Base-by-base conservation (phyloP, 352 stramenopile genomes). In the Globisporangium middletonii region DNA sequence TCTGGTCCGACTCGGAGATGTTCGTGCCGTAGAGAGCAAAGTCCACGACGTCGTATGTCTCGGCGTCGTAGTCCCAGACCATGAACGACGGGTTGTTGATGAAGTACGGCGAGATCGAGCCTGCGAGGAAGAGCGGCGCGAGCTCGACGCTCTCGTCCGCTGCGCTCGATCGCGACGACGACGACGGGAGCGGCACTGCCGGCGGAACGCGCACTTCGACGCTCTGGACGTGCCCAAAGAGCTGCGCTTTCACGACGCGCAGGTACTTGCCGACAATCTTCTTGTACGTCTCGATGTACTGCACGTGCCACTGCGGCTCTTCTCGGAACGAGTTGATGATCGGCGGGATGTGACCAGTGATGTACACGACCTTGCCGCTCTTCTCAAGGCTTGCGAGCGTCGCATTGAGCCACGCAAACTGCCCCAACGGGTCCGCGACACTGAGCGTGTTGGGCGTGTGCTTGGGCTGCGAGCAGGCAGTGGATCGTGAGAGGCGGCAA, bases 221-320 rank as follows among this genome's bases (percentile, higher is more conserved):
- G 19, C 77, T 89, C 69, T 98, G 92, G 4, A 97, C 72, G 69
- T 97, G 90, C 2, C 87, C 92, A 73, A 96, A 97, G 26, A 97
- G 62, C 67, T 94, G 28, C 2, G 77, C 73, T 63, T 97, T 88
- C 45, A 97, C 71, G 48, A 88, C 66, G 27, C 78, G 64, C 0
- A 71, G 35, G 61, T 84, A 91, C 53, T 75, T 47, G 28, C 63
- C 60, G 8, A 97, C 63, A 37, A 97, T 89, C 4, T 58, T 30
- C 59, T 86, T 79, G 75, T 97, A 98, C 37, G 51, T 75, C 0
- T 73, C 61, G 23, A 96, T 84, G 67, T 97, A 97, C 56, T 75
- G 60, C 37, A 84, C 67, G 42, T 92, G 78, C 90, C 92, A 98
- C 57, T 95, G 75, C 4, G 92, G 77, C 3, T 76, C 66, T 15